These are phyloP conservation scores for Lupinus albus DNA, from an alignment of 306 rosid genomes.

Conservation along the genomic window DNA sequence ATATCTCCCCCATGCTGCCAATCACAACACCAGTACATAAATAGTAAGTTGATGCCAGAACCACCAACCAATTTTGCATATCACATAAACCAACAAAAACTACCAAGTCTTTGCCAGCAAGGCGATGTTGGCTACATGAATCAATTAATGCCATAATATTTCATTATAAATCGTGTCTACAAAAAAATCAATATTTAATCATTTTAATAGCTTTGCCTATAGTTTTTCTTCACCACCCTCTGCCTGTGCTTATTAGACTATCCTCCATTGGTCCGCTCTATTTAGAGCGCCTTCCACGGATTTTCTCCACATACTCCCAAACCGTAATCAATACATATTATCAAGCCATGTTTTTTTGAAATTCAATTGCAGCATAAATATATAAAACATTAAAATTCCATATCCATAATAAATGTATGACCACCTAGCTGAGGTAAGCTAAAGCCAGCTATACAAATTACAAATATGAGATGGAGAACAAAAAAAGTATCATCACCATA, in stretches of 20 bases:
- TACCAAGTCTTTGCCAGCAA: too few species aligned
- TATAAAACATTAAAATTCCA: constrained; percentile 7
- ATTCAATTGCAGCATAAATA: constrained; percentile 19
- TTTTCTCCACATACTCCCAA: too few species aligned
- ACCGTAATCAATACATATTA: too few species aligned
- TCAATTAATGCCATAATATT: too few species aligned
- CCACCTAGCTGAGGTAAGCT: background rate
- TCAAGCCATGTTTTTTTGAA: background rate
- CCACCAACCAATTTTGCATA: constrained; percentile 9
- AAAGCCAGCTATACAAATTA: background rate
- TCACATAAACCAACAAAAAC: background rate
- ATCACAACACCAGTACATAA: constrained; percentile 37
- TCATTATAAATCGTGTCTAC: too few species aligned
- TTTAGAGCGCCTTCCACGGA: too few species aligned
- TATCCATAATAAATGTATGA: background rate
- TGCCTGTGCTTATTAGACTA: too few species aligned
- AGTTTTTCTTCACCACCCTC: too few species aligned
- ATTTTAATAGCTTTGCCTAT: too few species aligned
- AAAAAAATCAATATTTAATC: too few species aligned
- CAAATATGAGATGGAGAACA: background rate
- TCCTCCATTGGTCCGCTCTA: too few species aligned
- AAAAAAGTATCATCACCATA: constrained; percentile 1
- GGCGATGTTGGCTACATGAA: too few species aligned
- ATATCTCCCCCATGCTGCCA: constrained; percentile 92
- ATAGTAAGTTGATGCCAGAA: constrained; percentile 10